Base-by-base conservation (phyloP, 768 basidiomycete genomes). In the Leccinum ochraceum region DNA sequence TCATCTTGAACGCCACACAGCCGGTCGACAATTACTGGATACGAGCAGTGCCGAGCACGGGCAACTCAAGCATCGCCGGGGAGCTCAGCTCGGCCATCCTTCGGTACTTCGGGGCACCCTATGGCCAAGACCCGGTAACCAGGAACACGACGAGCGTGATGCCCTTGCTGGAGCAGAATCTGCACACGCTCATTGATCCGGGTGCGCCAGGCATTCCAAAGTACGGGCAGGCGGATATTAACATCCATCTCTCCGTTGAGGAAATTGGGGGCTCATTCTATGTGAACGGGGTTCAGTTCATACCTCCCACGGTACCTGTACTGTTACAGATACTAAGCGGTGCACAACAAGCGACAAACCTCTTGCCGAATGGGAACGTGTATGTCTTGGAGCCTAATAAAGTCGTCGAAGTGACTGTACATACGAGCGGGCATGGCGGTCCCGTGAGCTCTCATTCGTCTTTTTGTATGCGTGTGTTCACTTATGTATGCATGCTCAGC, bases 1-100 rank as follows among this genome's bases (percentile, higher is more conserved):
- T 49, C 14, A 16, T 49, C 22, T 49, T 49, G 13, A 49, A 26
- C 3, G 48, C 48, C 48, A 76, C 80, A 39, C 76, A 82, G 57
- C 69, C 74, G 0, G 65, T 81, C 14, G 75, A 61, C 14, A 86
- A 85, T 68, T 86, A 86, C 70, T 87, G 83, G 82, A 75, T 85
- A 24, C 78, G 81, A 22, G 78, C 80, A 1, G 22, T 49, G 48
- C 48, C 48, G 0, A 26, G 24, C 48, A 49, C 22, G 3, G 24
- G 22, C 11, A 49, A 49, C 8, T 22, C 48, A 4, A 49, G 48
- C 10, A 22, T 22, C 1, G 24, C 11, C 3, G 22, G 48, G 8
- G 48, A 22, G 4, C 22, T 49, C 0, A 49, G 8, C 8, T 49
- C 48, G 2, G 48, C 48, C 22, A 49, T 49, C 24, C 24, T 49